Base-by-base conservation (phyloP, 1,139 yeast genomes). In the Candida freyschussii region DNA sequence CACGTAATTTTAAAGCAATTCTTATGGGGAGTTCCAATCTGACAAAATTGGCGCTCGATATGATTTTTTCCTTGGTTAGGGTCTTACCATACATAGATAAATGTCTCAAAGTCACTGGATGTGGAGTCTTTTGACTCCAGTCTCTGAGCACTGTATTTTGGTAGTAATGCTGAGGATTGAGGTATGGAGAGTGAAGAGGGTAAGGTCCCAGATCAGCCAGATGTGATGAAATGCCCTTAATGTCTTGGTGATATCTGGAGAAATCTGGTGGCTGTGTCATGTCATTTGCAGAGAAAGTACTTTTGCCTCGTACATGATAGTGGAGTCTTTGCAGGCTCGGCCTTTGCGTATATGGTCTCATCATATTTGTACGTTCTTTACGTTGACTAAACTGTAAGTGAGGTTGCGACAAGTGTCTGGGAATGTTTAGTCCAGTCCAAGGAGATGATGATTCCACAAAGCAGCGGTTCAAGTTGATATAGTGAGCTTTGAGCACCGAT, bases 21-120 rank as follows among this genome's bases (percentile, higher is more conserved):
- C 98, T 63, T 17, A 83, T 78, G 2, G 95, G 91, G 24, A 91
- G 62, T 55, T 89, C 97, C 26, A 81, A 66, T 29, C 94, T 66
- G 1, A 87, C 96, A 55, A 89, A 89, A 52, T 83, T 85, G 19
- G 96, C 96, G 41, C 91, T 78, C 27, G 78, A 66, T 10, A 89
- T 62, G 33, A 91, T 69, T 60, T 89, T 87, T 27, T 80, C 85
- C 41, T 73, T 73, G n/a, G 87, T 83, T 33, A 89, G 60, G 6
- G 52, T 52, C 50, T 81, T 80, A 29, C 96, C 96, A 55, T 81
- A 91, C 32, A 87, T 89, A 2, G 96, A 95, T 45, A 89, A 60
- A 50, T 89, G 96, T 39, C 87, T 67, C 18, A 91, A 59, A 1
- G 95, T 81, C 14, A 91, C 94, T 0, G 97, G 95, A 52, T 85